phyloP scores from a whole-genome alignment of 768 basidiomycete species.

The Russula foetens region DNA sequence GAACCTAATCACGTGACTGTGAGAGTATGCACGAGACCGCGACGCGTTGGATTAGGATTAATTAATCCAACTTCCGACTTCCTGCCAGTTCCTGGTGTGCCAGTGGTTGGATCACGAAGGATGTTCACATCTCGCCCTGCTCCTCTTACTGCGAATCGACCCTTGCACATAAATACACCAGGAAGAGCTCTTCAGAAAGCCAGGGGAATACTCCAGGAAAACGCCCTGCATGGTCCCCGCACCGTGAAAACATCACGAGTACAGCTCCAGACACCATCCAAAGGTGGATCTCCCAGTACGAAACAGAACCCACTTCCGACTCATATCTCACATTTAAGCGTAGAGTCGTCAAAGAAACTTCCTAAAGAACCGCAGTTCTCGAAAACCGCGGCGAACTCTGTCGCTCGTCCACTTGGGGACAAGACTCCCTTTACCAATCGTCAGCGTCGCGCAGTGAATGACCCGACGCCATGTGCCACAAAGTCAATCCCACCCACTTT shows the following conservation, averaged over 20 bases:
- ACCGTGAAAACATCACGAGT: constrained; percentile 37
- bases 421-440: constrained; percentile 76
- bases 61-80: too few relatives aligned
- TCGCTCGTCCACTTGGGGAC: constrained; percentile 51
- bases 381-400: constrained; percentile 22
- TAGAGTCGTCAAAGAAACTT: constrained; percentile 13
- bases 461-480: constrained; percentile 25
- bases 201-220: constrained; percentile 39
- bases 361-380: not conserved
- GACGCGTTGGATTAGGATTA: not conserved
- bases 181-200: constrained; percentile 37
- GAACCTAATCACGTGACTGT: not conserved
- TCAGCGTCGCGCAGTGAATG: constrained; percentile 27
- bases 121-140: constrained; percentile 21
- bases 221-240: constrained; percentile 34
- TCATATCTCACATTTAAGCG: not conserved
- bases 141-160: constrained; percentile 26
- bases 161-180: constrained; percentile 42
- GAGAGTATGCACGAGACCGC: not conserved
- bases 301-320: not conserved
- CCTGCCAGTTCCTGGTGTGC: too few relatives aligned
- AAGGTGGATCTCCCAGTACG: constrained; percentile 26
- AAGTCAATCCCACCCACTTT: constrained; percentile 31
- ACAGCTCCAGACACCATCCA: constrained; percentile 30
- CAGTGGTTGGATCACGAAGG: too few relatives aligned